A percentile compares a stretch with the other conserved stretches of the same genome.
Evolutionary conservation across 805 yeast species (phyloP).

Genomic region (Candida nitratophila): DNA sequence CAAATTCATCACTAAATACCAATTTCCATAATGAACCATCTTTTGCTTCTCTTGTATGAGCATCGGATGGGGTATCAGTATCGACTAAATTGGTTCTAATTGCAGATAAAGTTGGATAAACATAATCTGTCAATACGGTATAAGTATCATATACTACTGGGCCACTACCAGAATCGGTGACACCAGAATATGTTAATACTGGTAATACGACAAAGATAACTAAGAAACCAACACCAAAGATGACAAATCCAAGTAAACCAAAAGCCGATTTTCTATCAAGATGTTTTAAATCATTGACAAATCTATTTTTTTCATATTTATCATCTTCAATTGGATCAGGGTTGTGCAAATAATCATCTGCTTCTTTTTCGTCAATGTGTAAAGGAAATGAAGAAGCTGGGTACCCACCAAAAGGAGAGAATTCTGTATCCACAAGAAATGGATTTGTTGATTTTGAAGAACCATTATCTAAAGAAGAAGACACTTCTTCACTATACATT

Average conservation of each 20-base stretch:
- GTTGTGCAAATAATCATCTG: slow-evolving; percentile 91
- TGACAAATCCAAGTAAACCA: slow-evolving; percentile 55
- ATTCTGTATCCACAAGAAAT: slow-evolving; percentile 48
- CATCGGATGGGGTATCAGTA: slow-evolving; percentile 53
- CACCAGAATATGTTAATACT: slow-evolving; percentile 76
- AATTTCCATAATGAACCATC: slow-evolving; percentile 59
- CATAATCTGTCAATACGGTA: slow-evolving; percentile 45
- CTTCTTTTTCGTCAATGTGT: slow-evolving; percentile 86
- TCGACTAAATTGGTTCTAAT: slow-evolving; percentile 47
- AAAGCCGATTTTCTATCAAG: slow-evolving; percentile 57
- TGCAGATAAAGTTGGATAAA: slow-evolving; percentile 50
- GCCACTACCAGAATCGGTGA: slow-evolving; percentile 25
- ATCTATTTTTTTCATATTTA: slow-evolving; percentile 65
- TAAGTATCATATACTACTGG: slow-evolving; percentile 17
- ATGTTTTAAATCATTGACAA: slow-evolving; percentile 54
- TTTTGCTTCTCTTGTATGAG: slow-evolving; percentile 35
- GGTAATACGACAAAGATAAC: slow-evolving; percentile 77
- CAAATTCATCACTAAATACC: slow-evolving; percentile 80
- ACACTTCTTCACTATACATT: neutral
- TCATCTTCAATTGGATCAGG: slow-evolving; percentile 96
- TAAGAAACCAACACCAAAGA: slow-evolving; percentile 52
- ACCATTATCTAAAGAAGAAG: neutral
- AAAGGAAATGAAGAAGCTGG: slow-evolving; percentile 91
- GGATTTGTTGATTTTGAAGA: slow-evolving; percentile 7
- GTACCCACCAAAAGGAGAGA: slow-evolving; percentile 93